Percentiles rank a stretch among this genome's conserved stretches.
Conservation (phyloP, 768 basidiomycete species). For the Leucocoprinus leucothites region DNA sequence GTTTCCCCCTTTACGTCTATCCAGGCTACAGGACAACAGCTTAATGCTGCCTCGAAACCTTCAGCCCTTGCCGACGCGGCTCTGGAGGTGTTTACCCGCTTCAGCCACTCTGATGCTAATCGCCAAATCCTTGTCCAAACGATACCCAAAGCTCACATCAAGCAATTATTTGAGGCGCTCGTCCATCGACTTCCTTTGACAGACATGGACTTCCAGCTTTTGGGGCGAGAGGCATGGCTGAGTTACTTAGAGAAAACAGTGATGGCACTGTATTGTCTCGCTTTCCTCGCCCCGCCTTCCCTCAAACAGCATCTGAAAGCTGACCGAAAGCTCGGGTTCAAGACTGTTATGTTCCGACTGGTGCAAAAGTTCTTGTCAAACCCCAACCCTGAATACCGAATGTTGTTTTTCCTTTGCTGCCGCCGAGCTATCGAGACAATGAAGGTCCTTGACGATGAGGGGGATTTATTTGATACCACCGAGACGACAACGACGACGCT, state of each 20-base stretch:
- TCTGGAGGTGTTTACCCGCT: slow-evolving; percentile 80
- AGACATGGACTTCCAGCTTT: slow-evolving; percentile 69
- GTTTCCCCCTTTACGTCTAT: slow-evolving; percentile 58
- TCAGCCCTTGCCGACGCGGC: slow-evolving; percentile 67
- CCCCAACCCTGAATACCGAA: slow-evolving; percentile 48
- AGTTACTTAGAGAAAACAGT: slow-evolving; percentile 76
- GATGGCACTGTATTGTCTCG: slow-evolving; percentile 82
- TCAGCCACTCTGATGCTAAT: slow-evolving; percentile 76
- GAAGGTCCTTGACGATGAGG: slow-evolving; percentile 74
- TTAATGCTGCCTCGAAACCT: slow-evolving; percentile 43
- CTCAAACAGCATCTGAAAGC: slow-evolving; percentile 69
- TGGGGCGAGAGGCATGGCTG: slow-evolving; percentile 65
- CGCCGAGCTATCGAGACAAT: slow-evolving; percentile 73
- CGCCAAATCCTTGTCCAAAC: slow-evolving; percentile 66
- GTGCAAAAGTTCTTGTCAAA: slow-evolving; percentile 59
- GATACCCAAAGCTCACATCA: slow-evolving; percentile 56
- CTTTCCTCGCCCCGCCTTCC: slow-evolving; percentile 76
- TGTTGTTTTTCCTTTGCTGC: slow-evolving; percentile 49
- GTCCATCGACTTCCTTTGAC: slow-evolving; percentile 82
- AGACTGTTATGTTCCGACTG: slow-evolving; percentile 67
- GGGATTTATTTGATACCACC: slow-evolving; percentile 73
- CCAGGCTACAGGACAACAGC: slow-evolving; percentile 47
- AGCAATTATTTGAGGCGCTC: slow-evolving; percentile 63
- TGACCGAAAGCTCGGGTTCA: slow-evolving; percentile 65
- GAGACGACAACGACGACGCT: slow-evolving; percentile 59